Evolutionary conservation across 1,284 basidiomycete genomes (phyloP).

Genomic region (Porphyrellus sp.): DNA sequence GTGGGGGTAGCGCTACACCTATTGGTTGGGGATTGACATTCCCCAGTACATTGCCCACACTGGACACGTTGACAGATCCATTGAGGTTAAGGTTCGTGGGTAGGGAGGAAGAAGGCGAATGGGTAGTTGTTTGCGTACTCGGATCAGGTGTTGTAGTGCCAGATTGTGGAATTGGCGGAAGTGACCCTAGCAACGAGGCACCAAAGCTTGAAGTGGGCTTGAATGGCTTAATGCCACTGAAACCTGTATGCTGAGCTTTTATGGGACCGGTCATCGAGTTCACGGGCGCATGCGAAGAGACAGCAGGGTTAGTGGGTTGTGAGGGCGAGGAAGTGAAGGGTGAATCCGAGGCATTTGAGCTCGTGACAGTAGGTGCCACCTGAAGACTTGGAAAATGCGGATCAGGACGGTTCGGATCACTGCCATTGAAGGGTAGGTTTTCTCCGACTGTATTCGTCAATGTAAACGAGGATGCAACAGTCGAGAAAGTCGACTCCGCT

Average conservation of each 20-base stretch:
- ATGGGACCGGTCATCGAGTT: conserved; percentile 37
- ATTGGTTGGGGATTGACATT: conserved; percentile 29
- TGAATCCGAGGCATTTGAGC: conserved; percentile 48
- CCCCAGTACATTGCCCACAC: conserved; percentile 23
- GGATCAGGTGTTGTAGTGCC: conserved; percentile 47
- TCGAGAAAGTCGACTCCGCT: conserved; percentile 52
- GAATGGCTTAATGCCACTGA: conserved; percentile 82
- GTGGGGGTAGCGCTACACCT: conserved; percentile 24
- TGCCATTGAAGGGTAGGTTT: conserved; percentile 5
- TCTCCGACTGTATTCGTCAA: conserved; percentile 39
- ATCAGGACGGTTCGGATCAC: conserved; percentile 11
- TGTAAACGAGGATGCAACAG: conserved; percentile 68
- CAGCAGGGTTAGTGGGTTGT: conserved; percentile 49
- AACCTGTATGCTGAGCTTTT: conserved; percentile 80
- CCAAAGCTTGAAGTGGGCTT: conserved; percentile 91
- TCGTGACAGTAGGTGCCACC: conserved; percentile 40
- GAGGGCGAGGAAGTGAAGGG: conserved; percentile 42
- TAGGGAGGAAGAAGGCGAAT: conserved; percentile 21
- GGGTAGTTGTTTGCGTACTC: conserved; percentile 20
- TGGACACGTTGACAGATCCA: conserved; percentile 14
- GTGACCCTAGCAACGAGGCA: conserved; percentile 70
- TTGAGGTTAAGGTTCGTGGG: conserved; percentile 10
- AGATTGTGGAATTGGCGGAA: conserved; percentile 71
- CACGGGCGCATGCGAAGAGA: conserved; percentile 34
- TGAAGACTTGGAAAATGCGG: conserved; percentile 33